Conservation (phyloP, 2,329 filamentous ascomycete genomes). For the Hypoxylon sp. region DNA sequence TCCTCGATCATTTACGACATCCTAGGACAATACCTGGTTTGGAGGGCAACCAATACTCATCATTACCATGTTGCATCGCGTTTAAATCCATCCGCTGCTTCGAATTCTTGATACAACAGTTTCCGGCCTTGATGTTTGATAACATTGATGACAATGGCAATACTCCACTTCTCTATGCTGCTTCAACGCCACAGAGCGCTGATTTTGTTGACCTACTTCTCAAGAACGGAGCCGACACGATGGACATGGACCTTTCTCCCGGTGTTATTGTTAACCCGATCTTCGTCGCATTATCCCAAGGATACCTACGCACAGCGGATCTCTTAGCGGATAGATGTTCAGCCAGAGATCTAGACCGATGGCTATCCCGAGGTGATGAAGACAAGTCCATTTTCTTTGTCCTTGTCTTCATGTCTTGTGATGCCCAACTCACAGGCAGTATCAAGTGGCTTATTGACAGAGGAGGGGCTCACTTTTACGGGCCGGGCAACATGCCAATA, state of each 20-base stretch:
- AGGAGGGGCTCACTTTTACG: neutral
- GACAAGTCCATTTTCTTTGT: neutral
- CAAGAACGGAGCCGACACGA: too few species aligned
- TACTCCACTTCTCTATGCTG: too few species aligned
- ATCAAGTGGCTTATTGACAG: neutral
- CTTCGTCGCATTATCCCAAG: neutral
- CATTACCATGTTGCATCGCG: neutral
- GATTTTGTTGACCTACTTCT: too few species aligned
- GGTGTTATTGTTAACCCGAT: too few species aligned
- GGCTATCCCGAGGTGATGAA: neutral
- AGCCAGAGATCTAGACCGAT: neutral
- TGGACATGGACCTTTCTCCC: too few species aligned
- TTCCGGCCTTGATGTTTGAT: neutral
- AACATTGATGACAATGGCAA: neutral
- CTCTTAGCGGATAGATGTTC: neutral
- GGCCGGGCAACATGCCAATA: neutral
- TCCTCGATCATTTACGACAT: too few species aligned
- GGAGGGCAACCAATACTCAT: too few species aligned
- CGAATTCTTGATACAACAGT: neutral
- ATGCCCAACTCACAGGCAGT: neutral
- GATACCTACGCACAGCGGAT: neutral
- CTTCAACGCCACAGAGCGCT: too few species aligned
- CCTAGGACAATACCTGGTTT: too few species aligned
- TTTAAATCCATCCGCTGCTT: conserved; percentile 1
- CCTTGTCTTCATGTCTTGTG: neutral